A percentile compares a stretch with the other conserved stretches of the same genome.
These are phyloP conservation scores for Trichoderma erinaceum DNA, from an alignment of 495 filamentous ascomycete genomes.

Conservation along the genomic window DNA sequence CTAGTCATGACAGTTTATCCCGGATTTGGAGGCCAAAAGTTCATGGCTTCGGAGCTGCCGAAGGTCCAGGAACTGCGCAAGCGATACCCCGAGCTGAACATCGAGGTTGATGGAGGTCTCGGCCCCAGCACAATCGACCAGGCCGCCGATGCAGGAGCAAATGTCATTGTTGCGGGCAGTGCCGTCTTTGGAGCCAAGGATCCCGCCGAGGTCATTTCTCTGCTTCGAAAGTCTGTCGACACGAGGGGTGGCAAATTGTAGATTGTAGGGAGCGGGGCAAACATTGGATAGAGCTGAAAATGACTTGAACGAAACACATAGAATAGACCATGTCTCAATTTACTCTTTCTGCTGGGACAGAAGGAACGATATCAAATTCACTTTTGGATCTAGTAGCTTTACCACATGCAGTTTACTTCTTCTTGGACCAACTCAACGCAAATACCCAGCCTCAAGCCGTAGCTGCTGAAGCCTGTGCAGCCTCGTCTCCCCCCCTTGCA, in stretches of 20 bases:
- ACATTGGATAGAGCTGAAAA: not conserved
- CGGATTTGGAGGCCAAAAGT: constrained; percentile 96
- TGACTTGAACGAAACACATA: too few species aligned
- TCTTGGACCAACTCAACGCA: too few species aligned
- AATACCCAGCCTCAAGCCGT: too few species aligned
- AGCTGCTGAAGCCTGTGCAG: not conserved
- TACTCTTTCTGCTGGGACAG: too few species aligned
- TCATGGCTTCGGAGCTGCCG: constrained; percentile 91
- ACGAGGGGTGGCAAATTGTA: constrained; percentile 38
- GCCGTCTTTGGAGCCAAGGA: constrained; percentile 91
- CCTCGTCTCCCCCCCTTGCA: not conserved
- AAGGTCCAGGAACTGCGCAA: constrained; percentile 81
- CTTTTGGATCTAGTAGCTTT: too few species aligned
- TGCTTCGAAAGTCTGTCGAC: constrained; percentile 75
- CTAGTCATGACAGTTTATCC: constrained; percentile 98
- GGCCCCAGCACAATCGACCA: constrained; percentile 85
- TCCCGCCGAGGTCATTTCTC: constrained; percentile 73
- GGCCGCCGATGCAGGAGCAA: constrained; percentile 91
- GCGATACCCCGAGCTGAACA: constrained; percentile 85
- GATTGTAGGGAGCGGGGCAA: not conserved
- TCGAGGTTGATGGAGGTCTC: constrained; percentile 93
- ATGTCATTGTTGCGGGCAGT: constrained; percentile 97
- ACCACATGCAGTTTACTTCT: too few species aligned
- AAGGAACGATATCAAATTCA: too few species aligned
- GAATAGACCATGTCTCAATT: too few species aligned